Conservation (phyloP, 2,329 filamentous ascomycete genomes). For the Davidsoniella neocaledoniae region DNA sequence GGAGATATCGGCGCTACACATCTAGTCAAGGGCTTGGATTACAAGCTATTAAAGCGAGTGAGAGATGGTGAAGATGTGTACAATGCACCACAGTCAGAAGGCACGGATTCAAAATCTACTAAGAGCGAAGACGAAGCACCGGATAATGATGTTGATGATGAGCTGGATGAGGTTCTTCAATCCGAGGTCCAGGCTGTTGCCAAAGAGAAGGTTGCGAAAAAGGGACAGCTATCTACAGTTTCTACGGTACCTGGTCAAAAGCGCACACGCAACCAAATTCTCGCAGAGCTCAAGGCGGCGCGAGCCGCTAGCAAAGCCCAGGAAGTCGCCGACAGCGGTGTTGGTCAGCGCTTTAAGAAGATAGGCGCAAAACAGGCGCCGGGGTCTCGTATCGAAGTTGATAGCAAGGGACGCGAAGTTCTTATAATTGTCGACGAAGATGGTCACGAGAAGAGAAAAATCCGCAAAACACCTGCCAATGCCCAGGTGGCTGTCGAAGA, state of each 20-base stretch:
- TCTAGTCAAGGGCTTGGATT: slow-evolving; percentile 82
- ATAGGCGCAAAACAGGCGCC: slow-evolving; percentile 39
- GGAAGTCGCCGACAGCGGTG: slow-evolving; percentile 27
- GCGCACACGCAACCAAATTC: slow-evolving; percentile 46
- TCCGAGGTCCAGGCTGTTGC: slow-evolving; percentile 35
- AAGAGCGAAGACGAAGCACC: slow-evolving; percentile 43
- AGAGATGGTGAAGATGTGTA: slow-evolving; percentile 53
- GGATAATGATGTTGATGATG: slow-evolving; percentile 38
- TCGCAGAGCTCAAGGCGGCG: slow-evolving; percentile 49
- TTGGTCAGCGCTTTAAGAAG: slow-evolving; percentile 48
- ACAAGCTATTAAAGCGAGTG: slow-evolving; percentile 56
- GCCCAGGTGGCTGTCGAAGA: slow-evolving; percentile 23
- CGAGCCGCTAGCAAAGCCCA: slow-evolving; percentile 39
- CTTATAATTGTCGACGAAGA: slow-evolving; percentile 50
- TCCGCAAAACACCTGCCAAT: slow-evolving; percentile 22
- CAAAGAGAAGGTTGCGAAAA: slow-evolving; percentile 34
- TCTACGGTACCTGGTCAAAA: slow-evolving; percentile 39
- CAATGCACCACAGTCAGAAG: slow-evolving; percentile 19
- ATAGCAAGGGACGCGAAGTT: slow-evolving; percentile 44
- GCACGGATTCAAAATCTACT: slow-evolving; percentile 18
- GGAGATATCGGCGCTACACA: slow-evolving; percentile 70
- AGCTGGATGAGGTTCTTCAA: slow-evolving; percentile 41
- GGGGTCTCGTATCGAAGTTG: slow-evolving; percentile 41
- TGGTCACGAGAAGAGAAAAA: slow-evolving; percentile 48
- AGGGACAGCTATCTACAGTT: slow-evolving; percentile 41